Evolutionary conservation across 2,329 filamentous ascomycete species (phyloP).

Genomic region (Pseudogymnoascus sp.): DNA sequence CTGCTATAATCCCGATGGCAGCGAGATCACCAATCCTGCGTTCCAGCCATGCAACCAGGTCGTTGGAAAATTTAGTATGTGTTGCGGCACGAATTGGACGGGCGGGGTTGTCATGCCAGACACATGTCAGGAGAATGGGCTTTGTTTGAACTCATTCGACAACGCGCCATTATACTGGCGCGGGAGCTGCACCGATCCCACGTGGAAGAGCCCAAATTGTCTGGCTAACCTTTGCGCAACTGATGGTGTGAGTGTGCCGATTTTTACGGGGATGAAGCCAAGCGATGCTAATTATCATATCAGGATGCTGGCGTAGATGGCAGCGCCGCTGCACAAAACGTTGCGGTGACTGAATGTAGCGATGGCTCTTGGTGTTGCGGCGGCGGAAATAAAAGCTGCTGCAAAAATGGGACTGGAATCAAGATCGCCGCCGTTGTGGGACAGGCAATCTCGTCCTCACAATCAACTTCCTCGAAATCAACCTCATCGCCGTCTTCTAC

Average conservation of each 20-base stretch:
- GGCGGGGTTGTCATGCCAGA: background rate
- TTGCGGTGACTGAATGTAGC: background rate
- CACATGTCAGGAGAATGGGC: conserved; percentile 5
- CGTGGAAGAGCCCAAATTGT: conserved; percentile 9
- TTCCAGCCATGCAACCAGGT: conserved; percentile 10
- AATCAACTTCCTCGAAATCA: background rate
- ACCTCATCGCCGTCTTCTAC: background rate
- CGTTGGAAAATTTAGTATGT: conserved; percentile 8
- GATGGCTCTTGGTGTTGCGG: conserved; percentile 10
- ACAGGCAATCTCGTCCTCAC: background rate
- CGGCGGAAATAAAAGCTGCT: background rate
- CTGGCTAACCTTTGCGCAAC: background rate
- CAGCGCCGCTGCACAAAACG: background rate
- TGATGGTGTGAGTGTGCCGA: background rate
- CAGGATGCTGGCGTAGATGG: background rate
- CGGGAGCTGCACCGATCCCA: conserved; percentile 6
- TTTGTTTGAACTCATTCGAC: background rate
- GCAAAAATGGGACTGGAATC: background rate
- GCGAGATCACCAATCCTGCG: background rate
- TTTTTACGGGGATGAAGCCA: too few relatives aligned
- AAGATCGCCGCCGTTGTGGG: background rate
- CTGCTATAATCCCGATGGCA: conserved; percentile 8
- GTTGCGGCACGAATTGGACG: conserved; percentile 7
- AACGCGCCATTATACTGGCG: background rate
- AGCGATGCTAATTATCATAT: background rate